Conservation (phyloP, 1,284 basidiomycete genomes). For the Cutaneotrichosporon mucoides region DNA sequence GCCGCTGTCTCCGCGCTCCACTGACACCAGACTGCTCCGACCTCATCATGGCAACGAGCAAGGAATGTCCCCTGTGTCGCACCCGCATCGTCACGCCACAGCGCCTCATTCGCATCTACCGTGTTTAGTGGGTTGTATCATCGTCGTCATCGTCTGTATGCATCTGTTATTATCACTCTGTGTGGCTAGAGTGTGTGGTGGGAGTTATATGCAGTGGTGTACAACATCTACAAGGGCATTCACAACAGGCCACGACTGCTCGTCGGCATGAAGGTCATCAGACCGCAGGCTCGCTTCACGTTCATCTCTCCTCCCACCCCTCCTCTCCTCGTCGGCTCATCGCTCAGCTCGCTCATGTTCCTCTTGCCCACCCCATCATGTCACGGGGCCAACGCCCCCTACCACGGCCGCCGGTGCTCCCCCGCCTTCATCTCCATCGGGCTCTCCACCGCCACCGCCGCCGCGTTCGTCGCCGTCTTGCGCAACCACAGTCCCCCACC, state of each 20-base stretch:
- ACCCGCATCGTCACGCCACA: slow-evolving; percentile 67
- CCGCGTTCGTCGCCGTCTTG: not conserved
- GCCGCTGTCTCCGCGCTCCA: too few relatives aligned
- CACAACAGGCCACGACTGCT: too few relatives aligned
- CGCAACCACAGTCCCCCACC: not conserved
- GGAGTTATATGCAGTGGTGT: too few relatives aligned
- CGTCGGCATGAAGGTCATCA: too few relatives aligned
- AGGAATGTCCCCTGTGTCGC: slow-evolving; percentile 79
- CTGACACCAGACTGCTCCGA: slow-evolving; percentile 62
- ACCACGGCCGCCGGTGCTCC: slow-evolving; percentile 1
- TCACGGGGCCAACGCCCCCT: too few relatives aligned
- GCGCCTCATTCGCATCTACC: slow-evolving; percentile 65
- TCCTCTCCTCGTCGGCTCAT: too few relatives aligned
- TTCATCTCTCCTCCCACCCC: too few relatives aligned
- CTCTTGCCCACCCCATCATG: too few relatives aligned
- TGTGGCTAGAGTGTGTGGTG: too few relatives aligned
- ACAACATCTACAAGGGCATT: too few relatives aligned
- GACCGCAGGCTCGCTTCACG: too few relatives aligned
- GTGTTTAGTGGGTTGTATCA: slow-evolving; percentile 19
- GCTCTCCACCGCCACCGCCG: not conserved
- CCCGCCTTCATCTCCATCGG: slow-evolving; percentile 1
- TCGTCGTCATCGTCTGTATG: not conserved
- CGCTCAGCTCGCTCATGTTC: too few relatives aligned
- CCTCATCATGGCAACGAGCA: slow-evolving; percentile 69
- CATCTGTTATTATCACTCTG: not conserved